Percentiles rank a stretch among this genome's conserved stretches.
phyloP scores from a whole-genome alignment of 2,329 filamentous ascomycete genomes.

The Didymosphaeria variabile region DNA sequence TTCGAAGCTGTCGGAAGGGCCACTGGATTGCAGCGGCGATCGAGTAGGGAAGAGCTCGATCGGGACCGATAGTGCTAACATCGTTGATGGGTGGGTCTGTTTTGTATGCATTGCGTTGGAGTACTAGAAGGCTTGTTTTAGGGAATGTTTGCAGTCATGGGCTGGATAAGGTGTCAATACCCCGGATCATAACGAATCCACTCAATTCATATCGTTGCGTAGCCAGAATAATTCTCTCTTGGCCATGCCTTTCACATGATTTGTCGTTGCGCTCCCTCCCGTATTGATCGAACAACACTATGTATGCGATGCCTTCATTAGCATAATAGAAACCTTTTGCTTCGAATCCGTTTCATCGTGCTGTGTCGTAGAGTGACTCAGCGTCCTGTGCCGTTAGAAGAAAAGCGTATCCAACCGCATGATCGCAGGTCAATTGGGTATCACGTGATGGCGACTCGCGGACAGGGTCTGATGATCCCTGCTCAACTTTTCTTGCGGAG shows the following conservation, averaged over 20 bases:
- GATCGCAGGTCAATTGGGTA: neutral
- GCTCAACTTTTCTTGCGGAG: slow-evolving; percentile 38
- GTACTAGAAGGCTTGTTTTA: slow-evolving; percentile 12
- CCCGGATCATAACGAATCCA: slow-evolving; percentile 14
- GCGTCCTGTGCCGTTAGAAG: neutral
- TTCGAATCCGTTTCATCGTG: too few species aligned
- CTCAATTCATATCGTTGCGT: slow-evolving; percentile 11
- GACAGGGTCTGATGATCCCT: slow-evolving; percentile 32
- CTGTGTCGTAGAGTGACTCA: neutral
- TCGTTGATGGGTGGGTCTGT: slow-evolving; percentile 2
- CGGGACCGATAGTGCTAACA: slow-evolving; percentile 37
- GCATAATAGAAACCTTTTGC: too few species aligned
- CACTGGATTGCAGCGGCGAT: slow-evolving; percentile 40
- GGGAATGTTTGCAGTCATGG: slow-evolving; percentile 17
- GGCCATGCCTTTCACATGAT: neutral
- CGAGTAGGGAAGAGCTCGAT: slow-evolving; percentile 44
- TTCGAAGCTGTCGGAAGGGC: slow-evolving; percentile 43
- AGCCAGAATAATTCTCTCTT: neutral
- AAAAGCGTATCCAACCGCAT: neutral
- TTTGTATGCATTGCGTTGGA: slow-evolving; percentile 20
- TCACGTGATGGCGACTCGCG: slow-evolving; percentile 33
- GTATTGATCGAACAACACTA: too few species aligned
- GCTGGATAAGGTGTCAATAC: slow-evolving; percentile 17
- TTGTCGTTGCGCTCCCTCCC: too few species aligned
- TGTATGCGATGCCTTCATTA: too few species aligned